Percentiles rank a stretch among this genome's conserved stretches.
Conservation (phyloP, 2,329 filamentous ascomycete species). For the Fusarium napiforme region DNA sequence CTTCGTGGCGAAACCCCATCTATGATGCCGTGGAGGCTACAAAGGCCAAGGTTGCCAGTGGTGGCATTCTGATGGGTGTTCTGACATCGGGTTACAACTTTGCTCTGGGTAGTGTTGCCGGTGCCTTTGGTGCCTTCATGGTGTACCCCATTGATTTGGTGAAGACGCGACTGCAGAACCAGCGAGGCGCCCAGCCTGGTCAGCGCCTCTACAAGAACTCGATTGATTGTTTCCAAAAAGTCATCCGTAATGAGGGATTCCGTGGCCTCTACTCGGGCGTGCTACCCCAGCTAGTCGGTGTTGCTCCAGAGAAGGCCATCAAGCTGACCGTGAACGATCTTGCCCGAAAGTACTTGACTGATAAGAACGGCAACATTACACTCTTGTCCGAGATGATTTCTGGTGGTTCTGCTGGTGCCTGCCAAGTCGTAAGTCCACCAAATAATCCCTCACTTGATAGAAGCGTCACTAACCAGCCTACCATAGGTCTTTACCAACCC, state of each 20-base stretch:
- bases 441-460: not conserved
- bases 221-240: constrained; percentile 92
- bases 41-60: constrained; percentile 48
- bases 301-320: constrained; percentile 99
- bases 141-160: constrained; percentile 99
- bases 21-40: constrained; percentile 63
- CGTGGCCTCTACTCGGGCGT: constrained; percentile 93
- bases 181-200: constrained; percentile 83
- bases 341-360: constrained; percentile 79
- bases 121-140: constrained; percentile 99
- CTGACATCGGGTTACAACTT: constrained; percentile 87
- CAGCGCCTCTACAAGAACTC: constrained; percentile 97
- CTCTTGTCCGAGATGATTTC: constrained; percentile 80
- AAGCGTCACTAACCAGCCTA: constrained; percentile 6
- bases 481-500: constrained; percentile 92
- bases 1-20: constrained; percentile 81
- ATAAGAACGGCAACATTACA: constrained; percentile 80
- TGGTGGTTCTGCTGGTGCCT: constrained; percentile 89
- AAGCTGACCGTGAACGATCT: constrained; percentile 98
- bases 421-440: constrained; percentile 85
- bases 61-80: constrained; percentile 67
- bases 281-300: constrained; percentile 92
- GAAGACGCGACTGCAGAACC: constrained; percentile 99
- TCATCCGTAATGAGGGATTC: constrained; percentile 91
- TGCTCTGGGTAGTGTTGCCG: constrained; percentile 85